A percentile compares a stretch with the other conserved stretches of the same genome.
Evolutionary conservation across 2,329 filamentous ascomycete genomes (phyloP).

Genomic region (Penicillium sp.): DNA sequence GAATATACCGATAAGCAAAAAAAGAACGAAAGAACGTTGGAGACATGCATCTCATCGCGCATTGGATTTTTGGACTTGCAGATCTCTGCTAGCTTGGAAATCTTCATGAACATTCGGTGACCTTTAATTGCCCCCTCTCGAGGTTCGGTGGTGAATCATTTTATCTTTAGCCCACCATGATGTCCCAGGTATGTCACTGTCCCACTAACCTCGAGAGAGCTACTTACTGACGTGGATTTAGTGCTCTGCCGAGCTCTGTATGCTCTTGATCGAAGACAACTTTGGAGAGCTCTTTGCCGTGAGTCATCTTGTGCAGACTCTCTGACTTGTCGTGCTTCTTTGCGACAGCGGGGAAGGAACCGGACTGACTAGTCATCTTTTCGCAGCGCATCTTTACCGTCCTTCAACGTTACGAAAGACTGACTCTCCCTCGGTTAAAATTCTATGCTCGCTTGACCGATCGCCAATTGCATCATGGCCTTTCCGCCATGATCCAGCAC

Average conservation of each 20-base stretch:
- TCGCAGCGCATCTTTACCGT: constrained; percentile 71
- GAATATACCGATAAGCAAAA: constrained; percentile 23
- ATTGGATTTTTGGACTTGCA: constrained; percentile 1
- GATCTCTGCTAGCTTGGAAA: not conserved
- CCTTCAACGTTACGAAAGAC: constrained; percentile 69
- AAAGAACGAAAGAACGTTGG: constrained; percentile 13
- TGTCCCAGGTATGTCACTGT: constrained; percentile 47
- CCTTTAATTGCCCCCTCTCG: constrained; percentile 61
- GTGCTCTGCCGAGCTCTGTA: constrained; percentile 76
- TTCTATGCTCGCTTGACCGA: constrained; percentile 63
- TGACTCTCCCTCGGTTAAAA: constrained; percentile 59
- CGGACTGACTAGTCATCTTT: constrained; percentile 8
- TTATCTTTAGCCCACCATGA: constrained; percentile 45
- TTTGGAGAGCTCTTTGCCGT: constrained; percentile 89
- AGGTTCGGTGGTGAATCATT: constrained; percentile 61
- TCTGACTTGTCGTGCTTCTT: not conserved
- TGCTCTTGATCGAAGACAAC: constrained; percentile 76
- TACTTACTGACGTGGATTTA: constrained; percentile 31
- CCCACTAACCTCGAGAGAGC: constrained; percentile 15
- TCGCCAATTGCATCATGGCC: constrained; percentile 69
- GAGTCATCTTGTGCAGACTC: constrained; percentile 36
- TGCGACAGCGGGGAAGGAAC: constrained; percentile 3
- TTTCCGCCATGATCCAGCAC: constrained; percentile 79
- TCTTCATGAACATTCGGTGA: constrained; percentile 50
- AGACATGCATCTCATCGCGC: constrained; percentile 5